Conservation (phyloP, 257 asterid genomes). For the Petunia secreta region DNA sequence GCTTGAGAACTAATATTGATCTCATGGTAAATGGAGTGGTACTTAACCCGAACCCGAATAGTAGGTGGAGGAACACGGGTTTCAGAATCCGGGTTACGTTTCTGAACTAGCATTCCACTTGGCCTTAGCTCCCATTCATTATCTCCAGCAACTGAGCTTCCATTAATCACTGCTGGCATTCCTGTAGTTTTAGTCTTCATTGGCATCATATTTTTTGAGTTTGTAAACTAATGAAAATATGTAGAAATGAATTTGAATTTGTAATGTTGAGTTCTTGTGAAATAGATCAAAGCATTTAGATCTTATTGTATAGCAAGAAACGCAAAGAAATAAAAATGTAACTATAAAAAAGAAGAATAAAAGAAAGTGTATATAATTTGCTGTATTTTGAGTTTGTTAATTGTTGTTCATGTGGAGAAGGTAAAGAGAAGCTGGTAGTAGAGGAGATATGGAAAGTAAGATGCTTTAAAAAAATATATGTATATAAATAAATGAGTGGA, state of each 20-base stretch:
- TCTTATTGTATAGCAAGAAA: conserved; percentile 12
- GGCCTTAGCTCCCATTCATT: conserved; percentile 59
- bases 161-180: conserved; percentile 18
- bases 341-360: neutral
- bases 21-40: conserved; percentile 45
- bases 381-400: neutral
- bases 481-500: conserved; percentile 17
- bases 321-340: neutral
- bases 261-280: neutral
- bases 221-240: neutral
- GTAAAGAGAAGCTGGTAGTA: neutral
- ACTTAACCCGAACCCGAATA: conserved; percentile 52
- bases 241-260: neutral
- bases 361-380: neutral
- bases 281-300: conserved; percentile 27
- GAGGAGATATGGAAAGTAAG: neutral
- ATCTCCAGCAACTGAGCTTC: conserved; percentile 25
- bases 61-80: conserved; percentile 41
- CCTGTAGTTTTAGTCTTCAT: conserved; percentile 28
- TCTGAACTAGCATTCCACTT: conserved; percentile 59
- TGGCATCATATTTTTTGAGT: conserved; percentile 32
- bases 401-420: neutral
- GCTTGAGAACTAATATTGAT: conserved; percentile 51
- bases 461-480: neutral
- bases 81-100: conserved; percentile 43